phyloP scores from a whole-genome alignment of 2,329 filamentous ascomycete species.

The Lomentospora prolificans region DNA sequence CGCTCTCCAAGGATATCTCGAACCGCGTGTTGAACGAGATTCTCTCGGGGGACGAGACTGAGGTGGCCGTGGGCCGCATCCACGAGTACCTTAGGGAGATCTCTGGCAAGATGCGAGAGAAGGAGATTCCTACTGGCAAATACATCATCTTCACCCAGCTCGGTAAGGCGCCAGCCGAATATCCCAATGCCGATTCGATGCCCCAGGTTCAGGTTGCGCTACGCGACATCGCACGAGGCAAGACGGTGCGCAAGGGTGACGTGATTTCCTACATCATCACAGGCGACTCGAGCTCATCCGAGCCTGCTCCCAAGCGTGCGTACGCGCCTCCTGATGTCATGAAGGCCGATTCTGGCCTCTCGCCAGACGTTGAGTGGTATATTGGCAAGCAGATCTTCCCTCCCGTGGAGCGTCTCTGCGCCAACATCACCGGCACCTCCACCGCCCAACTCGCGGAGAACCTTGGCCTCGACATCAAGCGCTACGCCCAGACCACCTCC shows the following conservation, averaged over 20 bases:
- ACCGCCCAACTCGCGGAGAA: conserved; percentile 84
- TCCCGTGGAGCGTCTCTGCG: conserved; percentile 92
- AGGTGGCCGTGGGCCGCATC: conserved; percentile 77
- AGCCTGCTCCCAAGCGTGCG: conserved; percentile 76
- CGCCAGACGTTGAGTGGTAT: conserved; percentile 95
- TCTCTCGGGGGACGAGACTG: conserved; percentile 84
- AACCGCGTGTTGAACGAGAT: conserved; percentile 86
- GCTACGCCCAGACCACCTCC: conserved; percentile 52
- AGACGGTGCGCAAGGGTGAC: conserved; percentile 82
- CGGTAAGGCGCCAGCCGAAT: conserved; percentile 85
- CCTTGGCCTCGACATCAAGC: conserved; percentile 79
- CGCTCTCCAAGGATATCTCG: conserved; percentile 89
- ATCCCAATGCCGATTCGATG: conserved; percentile 91
- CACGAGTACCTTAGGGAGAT: conserved; percentile 87
- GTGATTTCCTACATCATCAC: conserved; percentile 88
- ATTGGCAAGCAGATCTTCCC: conserved; percentile 97
- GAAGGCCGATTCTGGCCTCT: conserved; percentile 63
- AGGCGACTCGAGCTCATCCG: conserved; percentile 52
- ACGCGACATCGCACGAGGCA: conserved; percentile 77
- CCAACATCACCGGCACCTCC: conserved; percentile 88
- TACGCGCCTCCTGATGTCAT: conserved; percentile 77
- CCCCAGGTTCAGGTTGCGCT: conserved; percentile 94
- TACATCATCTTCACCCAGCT: conserved; percentile 98
- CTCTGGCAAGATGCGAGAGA: conserved; percentile 77
- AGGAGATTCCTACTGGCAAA: conserved; percentile 64